phyloP scores from a whole-genome alignment of 75 land plant species.

The Picea sitchensis region DNA sequence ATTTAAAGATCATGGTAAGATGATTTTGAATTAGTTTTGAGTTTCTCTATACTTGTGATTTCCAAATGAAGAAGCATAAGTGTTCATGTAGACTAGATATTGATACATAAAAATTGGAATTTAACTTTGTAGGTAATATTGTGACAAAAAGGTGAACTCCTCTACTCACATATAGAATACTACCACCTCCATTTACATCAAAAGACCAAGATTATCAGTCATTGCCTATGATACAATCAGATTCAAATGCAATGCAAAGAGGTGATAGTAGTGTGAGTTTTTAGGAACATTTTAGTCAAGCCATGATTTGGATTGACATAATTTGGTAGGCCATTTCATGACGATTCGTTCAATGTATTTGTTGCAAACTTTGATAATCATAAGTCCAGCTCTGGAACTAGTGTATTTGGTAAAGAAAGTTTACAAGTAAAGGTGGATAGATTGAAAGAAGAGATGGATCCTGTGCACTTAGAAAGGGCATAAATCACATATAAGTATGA shows the following conservation, averaged over 20 bases:
- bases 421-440: constrained; percentile 55
- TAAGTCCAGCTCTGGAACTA: constrained; percentile 25
- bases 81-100: background rate
- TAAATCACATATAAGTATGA: constrained; percentile 81
- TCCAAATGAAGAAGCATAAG: background rate
- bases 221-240: constrained; percentile 15
- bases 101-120: background rate
- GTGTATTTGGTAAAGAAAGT: constrained; percentile 18
- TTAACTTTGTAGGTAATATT: constrained; percentile 18
- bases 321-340: constrained; percentile 18
- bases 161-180: constrained; percentile 56
- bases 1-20: constrained; percentile 21
- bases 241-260: constrained; percentile 14
- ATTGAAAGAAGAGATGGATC: constrained; percentile 62
- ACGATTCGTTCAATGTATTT: constrained; percentile 69
- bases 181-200: constrained; percentile 64
- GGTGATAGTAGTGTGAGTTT: constrained; percentile 16
- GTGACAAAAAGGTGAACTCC: constrained; percentile 21
- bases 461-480: constrained; percentile 58
- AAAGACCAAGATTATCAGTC: constrained; percentile 25
- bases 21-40: background rate
- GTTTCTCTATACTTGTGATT: background rate
- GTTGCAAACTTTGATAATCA: constrained; percentile 67
- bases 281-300: constrained; percentile 97
- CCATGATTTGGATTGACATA: constrained; percentile 18